Conservation (phyloP, 2,329 filamentous ascomycete species). For the Magnaporthiopsis poae region DNA sequence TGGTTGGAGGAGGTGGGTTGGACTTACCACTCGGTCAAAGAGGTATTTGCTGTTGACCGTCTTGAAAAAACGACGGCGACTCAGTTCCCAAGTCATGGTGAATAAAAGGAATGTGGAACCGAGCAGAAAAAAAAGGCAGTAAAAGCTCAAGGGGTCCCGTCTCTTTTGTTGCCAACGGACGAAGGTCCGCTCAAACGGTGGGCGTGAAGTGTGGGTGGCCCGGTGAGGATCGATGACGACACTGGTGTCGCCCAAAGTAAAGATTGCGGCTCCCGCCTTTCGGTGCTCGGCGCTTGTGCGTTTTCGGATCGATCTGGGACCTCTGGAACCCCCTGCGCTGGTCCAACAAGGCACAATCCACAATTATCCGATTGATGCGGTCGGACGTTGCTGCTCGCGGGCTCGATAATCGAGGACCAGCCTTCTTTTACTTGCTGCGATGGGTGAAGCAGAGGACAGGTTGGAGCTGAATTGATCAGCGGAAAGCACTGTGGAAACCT, state of each 20-base stretch:
- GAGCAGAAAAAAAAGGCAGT: background rate
- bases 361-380: background rate
- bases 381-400: background rate
- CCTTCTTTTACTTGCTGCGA: background rate
- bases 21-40: slow-evolving; percentile 61
- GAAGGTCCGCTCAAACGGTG: background rate
- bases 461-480: background rate
- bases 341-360: background rate
- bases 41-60: slow-evolving; percentile 63
- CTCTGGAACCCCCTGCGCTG: background rate
- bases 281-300: background rate
- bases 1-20: slow-evolving; percentile 8
- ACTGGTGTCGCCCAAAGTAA: slow-evolving; percentile 2
- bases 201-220: background rate
- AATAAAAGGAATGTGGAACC: background rate
- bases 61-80: slow-evolving; percentile 51
- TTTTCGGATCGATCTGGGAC: background rate
- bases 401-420: background rate
- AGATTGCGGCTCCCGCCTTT: background rate
- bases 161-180: background rate
- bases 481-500: background rate
- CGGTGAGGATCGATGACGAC: slow-evolving; percentile 8
- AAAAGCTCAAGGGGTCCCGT: background rate
- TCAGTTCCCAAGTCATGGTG: slow-evolving; percentile 50
- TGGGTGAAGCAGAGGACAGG: background rate